phyloP scores from a whole-genome alignment of 768 basidiomycete species.

The Tricholoma flavovirens region DNA sequence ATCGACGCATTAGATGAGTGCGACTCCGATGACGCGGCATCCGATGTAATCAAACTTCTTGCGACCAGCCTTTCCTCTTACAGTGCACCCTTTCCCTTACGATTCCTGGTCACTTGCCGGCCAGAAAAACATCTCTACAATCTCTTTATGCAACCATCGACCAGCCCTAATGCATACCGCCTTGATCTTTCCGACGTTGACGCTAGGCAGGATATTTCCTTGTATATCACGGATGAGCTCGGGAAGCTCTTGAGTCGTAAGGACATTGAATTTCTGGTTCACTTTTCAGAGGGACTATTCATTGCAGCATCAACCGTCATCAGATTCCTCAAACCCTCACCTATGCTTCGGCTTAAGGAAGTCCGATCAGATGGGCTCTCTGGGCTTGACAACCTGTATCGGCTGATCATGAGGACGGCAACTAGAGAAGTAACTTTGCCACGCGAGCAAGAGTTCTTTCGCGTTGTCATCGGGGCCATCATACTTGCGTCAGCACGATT shows the following conservation, averaged over 20 bases:
- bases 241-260: not conserved
- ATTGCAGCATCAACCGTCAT: not conserved
- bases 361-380: not conserved
- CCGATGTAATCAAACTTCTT: not conserved
- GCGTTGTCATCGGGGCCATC: not conserved
- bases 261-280: not conserved
- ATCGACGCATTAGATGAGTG: not conserved
- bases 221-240: not conserved
- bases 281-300: not conserved
- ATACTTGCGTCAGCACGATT: not conserved
- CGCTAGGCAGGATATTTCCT: not conserved
- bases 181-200: not conserved
- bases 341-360: not conserved
- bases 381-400: not conserved
- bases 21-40: not conserved
- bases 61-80: not conserved
- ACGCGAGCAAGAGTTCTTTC: not conserved
- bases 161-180: not conserved
- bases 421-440: not conserved
- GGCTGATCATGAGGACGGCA: not conserved
- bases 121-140: not conserved
- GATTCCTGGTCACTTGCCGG: not conserved
- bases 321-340: not conserved
- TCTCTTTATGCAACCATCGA: not conserved
- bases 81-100: not conserved